A percentile compares a stretch with the other conserved stretches of the same genome.
These are phyloP conservation scores for Cordyceps cicadae DNA, from an alignment of 2,329 filamentous ascomycete species.

Conservation along the genomic window DNA sequence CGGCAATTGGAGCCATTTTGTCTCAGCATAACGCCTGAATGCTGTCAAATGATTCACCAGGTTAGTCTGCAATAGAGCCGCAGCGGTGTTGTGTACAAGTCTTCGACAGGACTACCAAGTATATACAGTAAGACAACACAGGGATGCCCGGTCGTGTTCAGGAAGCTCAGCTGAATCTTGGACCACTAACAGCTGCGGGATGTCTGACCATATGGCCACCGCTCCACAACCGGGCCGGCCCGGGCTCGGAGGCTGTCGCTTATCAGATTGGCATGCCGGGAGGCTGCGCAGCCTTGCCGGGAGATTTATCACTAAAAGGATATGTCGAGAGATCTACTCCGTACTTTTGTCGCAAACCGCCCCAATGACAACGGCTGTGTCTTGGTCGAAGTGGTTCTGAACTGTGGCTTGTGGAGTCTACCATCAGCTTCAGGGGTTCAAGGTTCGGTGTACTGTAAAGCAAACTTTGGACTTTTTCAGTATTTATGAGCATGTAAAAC, in stretches of 20 bases:
- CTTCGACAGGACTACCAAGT: neutral
- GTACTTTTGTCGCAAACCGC: neutral
- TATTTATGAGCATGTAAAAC: neutral
- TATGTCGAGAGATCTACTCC: neutral
- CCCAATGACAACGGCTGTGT: neutral
- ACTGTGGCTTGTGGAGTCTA: neutral
- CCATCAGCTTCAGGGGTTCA: neutral
- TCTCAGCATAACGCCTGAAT: neutral
- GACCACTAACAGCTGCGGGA: neutral
- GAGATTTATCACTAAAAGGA: neutral
- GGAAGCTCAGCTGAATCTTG: neutral
- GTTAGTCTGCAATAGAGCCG: neutral
- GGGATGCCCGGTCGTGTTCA: neutral
- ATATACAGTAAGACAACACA: neutral
- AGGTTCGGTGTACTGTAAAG: neutral
- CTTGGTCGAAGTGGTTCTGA: neutral
- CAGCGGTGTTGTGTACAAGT: neutral
- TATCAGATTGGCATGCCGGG: neutral
- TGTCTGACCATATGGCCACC: neutral
- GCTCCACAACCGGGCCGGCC: neutral
- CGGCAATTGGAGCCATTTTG: neutral
- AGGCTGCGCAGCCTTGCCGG: neutral
- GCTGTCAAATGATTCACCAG: neutral
- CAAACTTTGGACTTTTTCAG: neutral
- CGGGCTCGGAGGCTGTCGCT: neutral